phyloP scores from a whole-genome alignment of 2,329 filamentous ascomycete species.

The Gaeumannomyces sp. region DNA sequence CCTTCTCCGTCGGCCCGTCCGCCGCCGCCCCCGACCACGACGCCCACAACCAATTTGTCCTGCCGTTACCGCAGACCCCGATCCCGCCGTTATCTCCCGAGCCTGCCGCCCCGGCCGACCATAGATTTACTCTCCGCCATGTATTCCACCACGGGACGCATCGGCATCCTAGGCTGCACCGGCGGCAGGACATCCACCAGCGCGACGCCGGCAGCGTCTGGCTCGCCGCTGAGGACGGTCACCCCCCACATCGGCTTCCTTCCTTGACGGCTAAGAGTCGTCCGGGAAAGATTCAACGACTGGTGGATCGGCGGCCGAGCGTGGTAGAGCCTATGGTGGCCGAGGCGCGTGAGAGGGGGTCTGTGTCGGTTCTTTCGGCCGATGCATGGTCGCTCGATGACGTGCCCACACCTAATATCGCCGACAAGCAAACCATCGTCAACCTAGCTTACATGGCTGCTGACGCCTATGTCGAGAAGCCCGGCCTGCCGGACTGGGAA shows the following conservation, averaged over 20 bases:
- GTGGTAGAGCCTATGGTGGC: slow-evolving; percentile 75
- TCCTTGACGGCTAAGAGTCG: slow-evolving; percentile 58
- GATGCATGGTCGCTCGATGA: slow-evolving; percentile 81
- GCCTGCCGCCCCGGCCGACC: slow-evolving; percentile 43
- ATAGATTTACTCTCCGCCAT: slow-evolving; percentile 69
- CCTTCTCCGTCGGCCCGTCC: slow-evolving; percentile 42
- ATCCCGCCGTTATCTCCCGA: slow-evolving; percentile 35
- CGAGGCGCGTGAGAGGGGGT: slow-evolving; percentile 62
- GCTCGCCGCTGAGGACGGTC: slow-evolving; percentile 54
- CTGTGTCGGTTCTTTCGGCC: slow-evolving; percentile 59
- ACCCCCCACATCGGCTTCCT: slow-evolving; percentile 43
- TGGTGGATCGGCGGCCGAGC: slow-evolving; percentile 69
- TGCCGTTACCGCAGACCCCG: slow-evolving; percentile 37
- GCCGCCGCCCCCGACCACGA: slow-evolving; percentile 25
- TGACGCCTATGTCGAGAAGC: slow-evolving; percentile 77
- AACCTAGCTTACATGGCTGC: slow-evolving; percentile 83
- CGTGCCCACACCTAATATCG: slow-evolving; percentile 71
- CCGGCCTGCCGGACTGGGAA: slow-evolving; percentile 71
- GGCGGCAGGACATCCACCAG: slow-evolving; percentile 62
- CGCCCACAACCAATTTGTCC: slow-evolving; percentile 33
- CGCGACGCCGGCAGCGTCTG: slow-evolving; percentile 53
- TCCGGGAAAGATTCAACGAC: slow-evolving; percentile 66
- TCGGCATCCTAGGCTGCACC: slow-evolving; percentile 69
- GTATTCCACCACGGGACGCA: slow-evolving; percentile 89
- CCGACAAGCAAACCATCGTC: slow-evolving; percentile 77